Conservation (phyloP, 2,329 filamentous ascomycete genomes). For the Trichoderma sp. region DNA sequence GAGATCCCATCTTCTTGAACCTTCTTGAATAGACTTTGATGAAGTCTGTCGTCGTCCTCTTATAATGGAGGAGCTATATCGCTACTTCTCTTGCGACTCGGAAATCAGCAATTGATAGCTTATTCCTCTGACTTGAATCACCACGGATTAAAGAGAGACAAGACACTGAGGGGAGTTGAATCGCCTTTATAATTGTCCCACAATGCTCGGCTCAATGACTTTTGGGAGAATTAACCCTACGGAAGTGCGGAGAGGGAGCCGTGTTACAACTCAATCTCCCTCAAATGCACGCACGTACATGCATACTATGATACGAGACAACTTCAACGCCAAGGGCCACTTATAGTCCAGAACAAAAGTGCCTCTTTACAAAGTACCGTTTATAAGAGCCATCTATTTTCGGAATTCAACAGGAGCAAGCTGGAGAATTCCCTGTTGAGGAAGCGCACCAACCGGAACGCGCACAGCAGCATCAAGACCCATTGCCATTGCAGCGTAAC, state of each 20-base stretch:
- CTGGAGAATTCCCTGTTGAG: not conserved
- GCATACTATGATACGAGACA: not conserved
- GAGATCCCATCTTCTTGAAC: not conserved
- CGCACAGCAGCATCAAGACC: not conserved
- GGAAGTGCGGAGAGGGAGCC: not conserved
- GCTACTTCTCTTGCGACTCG: not conserved
- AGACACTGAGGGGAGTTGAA: not conserved
- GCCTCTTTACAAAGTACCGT: not conserved
- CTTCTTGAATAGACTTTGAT: not conserved
- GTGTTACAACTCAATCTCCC: not conserved
- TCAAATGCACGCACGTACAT: not conserved
- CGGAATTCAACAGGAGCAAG: not conserved
- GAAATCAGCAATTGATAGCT: not conserved
- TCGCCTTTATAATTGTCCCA: not conserved
- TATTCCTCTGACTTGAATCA: not conserved
- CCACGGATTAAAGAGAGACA: not conserved
- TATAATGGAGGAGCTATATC: not conserved
- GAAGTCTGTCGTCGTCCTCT: not conserved
- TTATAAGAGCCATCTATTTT: not conserved
- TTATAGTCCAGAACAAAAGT: not conserved
- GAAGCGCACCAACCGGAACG: constrained; percentile 9
- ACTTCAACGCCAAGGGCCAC: not conserved
- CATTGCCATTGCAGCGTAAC: not conserved
- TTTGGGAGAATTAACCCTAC: not conserved
- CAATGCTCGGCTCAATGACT: not conserved